Conservation (phyloP, 495 filamentous ascomycete species). For the Xeromyces bisporus region DNA sequence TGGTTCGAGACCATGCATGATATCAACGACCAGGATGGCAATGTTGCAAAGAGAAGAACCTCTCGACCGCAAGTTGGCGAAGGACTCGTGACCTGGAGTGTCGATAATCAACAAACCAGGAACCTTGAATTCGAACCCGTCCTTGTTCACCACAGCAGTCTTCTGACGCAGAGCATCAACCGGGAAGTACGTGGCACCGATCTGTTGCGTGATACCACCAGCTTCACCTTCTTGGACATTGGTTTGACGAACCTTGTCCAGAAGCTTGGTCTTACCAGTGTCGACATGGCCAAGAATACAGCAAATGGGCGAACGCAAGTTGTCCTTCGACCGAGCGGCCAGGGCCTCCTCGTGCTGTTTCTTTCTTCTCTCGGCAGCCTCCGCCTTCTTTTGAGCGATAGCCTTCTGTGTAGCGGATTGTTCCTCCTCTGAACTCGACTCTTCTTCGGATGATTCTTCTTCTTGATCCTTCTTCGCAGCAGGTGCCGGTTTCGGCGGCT, state of each 20-base stretch:
- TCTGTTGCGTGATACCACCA: conserved; percentile 99
- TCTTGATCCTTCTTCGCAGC: conserved; percentile 12
- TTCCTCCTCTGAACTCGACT: conserved; percentile 32
- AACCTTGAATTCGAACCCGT: conserved; percentile 94
- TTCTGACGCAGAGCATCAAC: conserved; percentile 84
- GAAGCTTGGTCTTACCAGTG: conserved; percentile 96
- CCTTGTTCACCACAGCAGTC: conserved; percentile 81
- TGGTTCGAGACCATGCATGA: conserved; percentile 98
- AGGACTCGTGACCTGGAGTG: conserved; percentile 99
- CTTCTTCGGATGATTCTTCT: conserved; percentile 13
- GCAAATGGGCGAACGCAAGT: conserved; percentile 95
- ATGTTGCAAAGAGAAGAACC: conserved; percentile 98
- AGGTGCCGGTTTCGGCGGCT: conserved; percentile 7
- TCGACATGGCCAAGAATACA: conserved; percentile 99
- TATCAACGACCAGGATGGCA: conserved; percentile 97
- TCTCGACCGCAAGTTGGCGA: conserved; percentile 91
- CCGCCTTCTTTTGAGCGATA: conserved; percentile 61
- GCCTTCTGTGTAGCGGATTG: conserved; percentile 48
- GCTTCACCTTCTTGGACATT: conserved; percentile 99
- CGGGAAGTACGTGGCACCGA: conserved; percentile 98
- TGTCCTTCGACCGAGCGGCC: conserved; percentile 79
- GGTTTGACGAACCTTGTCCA: conserved; percentile 97
- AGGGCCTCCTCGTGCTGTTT: conserved; percentile 81
- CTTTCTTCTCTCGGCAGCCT: conserved; percentile 76
- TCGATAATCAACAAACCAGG: conserved; percentile 96